Percentiles rank a stretch among this genome's conserved stretches.
These are phyloP conservation scores for Metschnikowia continentalis DNA, from an alignment of 805 yeast genomes.

Conservation along the genomic window DNA sequence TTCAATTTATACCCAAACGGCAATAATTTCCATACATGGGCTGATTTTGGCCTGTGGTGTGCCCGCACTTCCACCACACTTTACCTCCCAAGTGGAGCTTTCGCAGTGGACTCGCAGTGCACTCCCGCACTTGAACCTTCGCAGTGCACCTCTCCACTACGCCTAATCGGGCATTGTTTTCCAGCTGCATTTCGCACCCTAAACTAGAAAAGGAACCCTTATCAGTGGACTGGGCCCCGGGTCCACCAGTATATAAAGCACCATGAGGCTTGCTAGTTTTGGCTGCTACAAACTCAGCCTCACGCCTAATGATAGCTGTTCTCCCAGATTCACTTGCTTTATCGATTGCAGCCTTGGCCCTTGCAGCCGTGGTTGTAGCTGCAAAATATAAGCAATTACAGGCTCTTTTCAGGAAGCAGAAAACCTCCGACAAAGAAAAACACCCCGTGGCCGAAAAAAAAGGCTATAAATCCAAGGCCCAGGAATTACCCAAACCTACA, in stretches of 20 bases:
- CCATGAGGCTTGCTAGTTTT: neutral
- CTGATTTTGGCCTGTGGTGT: too few relatives aligned
- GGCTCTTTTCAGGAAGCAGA: neutral
- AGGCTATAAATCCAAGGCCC: neutral
- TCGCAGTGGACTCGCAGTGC: neutral
- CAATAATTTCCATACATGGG: neutral
- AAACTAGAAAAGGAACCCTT: slow-evolving; percentile 2
- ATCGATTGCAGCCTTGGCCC: slow-evolving; percentile 1
- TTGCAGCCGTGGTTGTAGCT: neutral
- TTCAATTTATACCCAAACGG: neutral
- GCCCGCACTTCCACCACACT: neutral
- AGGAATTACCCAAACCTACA: slow-evolving; percentile 42
- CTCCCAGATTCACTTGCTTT: neutral
- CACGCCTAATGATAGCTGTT: neutral
- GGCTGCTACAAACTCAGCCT: neutral
- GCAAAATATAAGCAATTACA: neutral
- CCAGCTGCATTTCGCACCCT: slow-evolving; percentile 6
- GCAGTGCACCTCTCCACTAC: neutral
- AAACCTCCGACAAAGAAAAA: slow-evolving; percentile 2
- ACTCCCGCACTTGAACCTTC: neutral
- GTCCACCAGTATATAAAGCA: neutral
- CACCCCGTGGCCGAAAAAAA: neutral
- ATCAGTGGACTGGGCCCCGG: neutral
- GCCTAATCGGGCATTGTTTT: slow-evolving; percentile 3
- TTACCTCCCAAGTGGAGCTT: neutral